Base-by-base conservation (phyloP, 176 grass and related monocot species). In the Aegilops bicornis region DNA sequence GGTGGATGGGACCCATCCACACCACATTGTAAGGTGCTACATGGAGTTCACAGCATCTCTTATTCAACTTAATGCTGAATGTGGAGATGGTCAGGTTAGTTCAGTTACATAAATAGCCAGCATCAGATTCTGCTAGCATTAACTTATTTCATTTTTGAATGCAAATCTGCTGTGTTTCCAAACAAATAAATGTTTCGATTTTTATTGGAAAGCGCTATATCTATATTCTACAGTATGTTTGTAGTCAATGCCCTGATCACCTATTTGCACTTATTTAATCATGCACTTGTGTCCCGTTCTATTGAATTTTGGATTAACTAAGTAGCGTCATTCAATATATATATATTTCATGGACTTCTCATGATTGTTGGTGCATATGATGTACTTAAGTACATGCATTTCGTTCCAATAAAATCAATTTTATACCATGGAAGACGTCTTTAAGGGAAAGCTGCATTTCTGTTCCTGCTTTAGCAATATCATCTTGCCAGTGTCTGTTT, bases 21-120 rank as follows among this genome's bases (percentile, higher is more conserved):
- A 98, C 79, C 91, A 95, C 86, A 87, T 93, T 84, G 89, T 92
- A 78, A 88, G 93, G 85, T 91, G 93, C 77, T 93, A 98, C 13
- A 91, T 91, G 70, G 96, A 98, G 86, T 91, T 98, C 73, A 93
- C 85, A 83, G 86, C 93, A 68, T 94, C 96, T 76, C 93, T 98
- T 91, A 56, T 93, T 83, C 89, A 95, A 56, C 93, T 98, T 73
- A 95, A 98, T 92, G 86, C 66, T 85, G 89, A 92, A 93, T 98
- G 92, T 82, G 96, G 93, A 82, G 93, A 98, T 86, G 92, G 92
- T 19, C 96, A 95, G 93, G 95, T 98, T 86, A 86, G 93, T 76
- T 76, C 16, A 83, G 73, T 82, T 70, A 58, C 27, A 77, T 76
- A 43, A 80, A 33, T 77, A 52, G 32, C 25, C 84, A 69, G 13